A percentile compares a stretch with the other conserved stretches of the same genome.
Evolutionary conservation across 164 flowering plant species (phyloP).

Genomic region (Dillenia suffruticosa): DNA sequence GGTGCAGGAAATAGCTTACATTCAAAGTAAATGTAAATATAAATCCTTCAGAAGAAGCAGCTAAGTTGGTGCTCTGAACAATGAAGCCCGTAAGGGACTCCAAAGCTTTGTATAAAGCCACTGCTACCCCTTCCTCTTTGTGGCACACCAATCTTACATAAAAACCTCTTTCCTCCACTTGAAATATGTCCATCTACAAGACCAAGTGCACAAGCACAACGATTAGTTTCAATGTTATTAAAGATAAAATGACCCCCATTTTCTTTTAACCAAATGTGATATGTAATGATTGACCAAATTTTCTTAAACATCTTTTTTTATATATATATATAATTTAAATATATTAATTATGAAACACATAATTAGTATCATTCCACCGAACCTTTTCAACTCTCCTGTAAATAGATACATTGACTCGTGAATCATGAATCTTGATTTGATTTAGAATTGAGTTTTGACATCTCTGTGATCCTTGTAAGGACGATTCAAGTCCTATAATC

Average conservation of each 20-base stretch:
- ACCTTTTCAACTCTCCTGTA: constrained; percentile 54
- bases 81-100: constrained; percentile 54
- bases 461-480: constrained; percentile 13
- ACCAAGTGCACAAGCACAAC: background rate
- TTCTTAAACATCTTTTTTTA: background rate
- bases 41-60: constrained; percentile 35
- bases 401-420: constrained; percentile 5
- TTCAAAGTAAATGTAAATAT: constrained; percentile 47
- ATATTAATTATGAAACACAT: too few species aligned
- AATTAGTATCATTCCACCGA: too few species aligned
- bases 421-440: constrained; percentile 12
- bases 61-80: constrained; percentile 51
- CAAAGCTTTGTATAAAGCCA: constrained; percentile 55
- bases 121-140: constrained; percentile 57
- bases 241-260: background rate
- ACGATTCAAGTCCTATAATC: constrained; percentile 58
- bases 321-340: background rate
- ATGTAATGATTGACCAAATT: too few species aligned
- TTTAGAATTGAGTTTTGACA: constrained; percentile 14
- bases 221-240: background rate
- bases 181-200: constrained; percentile 64
- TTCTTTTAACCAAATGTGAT: too few species aligned
- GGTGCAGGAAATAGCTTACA: constrained; percentile 30
- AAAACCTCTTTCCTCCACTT: constrained; percentile 64
- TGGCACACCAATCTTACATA: constrained; percentile 52